These are phyloP conservation scores for Pleurotus eryngii DNA, from an alignment of 768 basidiomycete species.

Conservation along the genomic window DNA sequence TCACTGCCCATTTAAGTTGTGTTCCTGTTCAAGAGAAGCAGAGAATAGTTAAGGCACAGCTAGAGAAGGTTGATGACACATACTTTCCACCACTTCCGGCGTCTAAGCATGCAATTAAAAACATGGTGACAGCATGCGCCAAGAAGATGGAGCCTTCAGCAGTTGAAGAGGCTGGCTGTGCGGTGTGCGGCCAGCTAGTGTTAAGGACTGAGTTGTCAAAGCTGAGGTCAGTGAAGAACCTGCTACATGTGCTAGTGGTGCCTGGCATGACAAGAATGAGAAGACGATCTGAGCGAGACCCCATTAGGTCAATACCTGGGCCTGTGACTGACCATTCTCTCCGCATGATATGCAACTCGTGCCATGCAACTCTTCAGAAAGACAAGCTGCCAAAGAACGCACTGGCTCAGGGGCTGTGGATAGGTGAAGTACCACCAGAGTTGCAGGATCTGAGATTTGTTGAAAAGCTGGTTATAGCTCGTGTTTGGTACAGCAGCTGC, in stretches of 20 bases:
- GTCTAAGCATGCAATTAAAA: too few relatives aligned
- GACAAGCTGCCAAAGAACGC: constrained; percentile 16
- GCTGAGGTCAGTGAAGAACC: not conserved
- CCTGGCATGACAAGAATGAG: constrained; percentile 8
- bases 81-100: too few relatives aligned
- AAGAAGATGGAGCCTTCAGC: too few relatives aligned
- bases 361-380: not conserved
- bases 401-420: constrained; percentile 30
- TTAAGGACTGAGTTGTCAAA: not conserved
- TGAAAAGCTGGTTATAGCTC: constrained; percentile 24
- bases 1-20: too few relatives aligned
- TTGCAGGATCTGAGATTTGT: constrained; percentile 20
- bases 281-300: constrained; percentile 8
- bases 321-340: constrained; percentile 12
- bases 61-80: too few relatives aligned
- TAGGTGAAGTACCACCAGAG: constrained; percentile 28
- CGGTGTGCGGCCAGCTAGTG: constrained; percentile 24
- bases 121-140: too few relatives aligned
- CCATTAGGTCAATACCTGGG: constrained; percentile 8
- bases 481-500: constrained; percentile 22
- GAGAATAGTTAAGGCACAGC: too few relatives aligned
- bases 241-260: constrained; percentile 6
- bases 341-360: constrained; percentile 5
- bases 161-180: constrained; percentile 24
- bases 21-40: too few relatives aligned